phyloP scores from a whole-genome alignment of 345 rosid species.

The Excoecaria cochinchinensis region DNA sequence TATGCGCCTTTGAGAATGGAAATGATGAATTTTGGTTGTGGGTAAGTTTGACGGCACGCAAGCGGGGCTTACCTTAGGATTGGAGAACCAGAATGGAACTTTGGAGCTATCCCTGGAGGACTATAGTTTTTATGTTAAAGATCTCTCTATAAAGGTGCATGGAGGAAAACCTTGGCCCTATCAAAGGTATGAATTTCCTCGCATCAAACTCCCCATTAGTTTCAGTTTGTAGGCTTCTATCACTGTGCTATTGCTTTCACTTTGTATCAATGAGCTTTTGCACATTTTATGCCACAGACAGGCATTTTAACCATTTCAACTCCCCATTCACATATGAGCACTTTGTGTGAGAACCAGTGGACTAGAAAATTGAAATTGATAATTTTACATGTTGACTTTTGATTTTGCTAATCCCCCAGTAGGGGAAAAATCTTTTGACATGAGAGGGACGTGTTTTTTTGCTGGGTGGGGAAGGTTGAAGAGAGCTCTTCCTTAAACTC shows the following conservation, averaged over 20 bases:
- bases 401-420: neutral
- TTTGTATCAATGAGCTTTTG: too few relatives aligned
- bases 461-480: neutral
- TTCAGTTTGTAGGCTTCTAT: neutral
- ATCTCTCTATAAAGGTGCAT: slow-evolving; percentile 63
- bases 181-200: slow-evolving; percentile 65
- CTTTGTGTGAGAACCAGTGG: neutral
- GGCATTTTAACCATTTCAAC: too few relatives aligned
- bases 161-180: slow-evolving; percentile 99
- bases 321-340: neutral
- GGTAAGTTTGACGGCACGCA: slow-evolving; percentile 98
- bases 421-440: neutral
- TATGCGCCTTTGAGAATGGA: slow-evolving; percentile 40
- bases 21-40: slow-evolving; percentile 51
- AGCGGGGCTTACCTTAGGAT: slow-evolving; percentile 77
- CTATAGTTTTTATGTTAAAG: slow-evolving; percentile 76
- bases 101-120: slow-evolving; percentile 66
- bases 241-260: neutral
- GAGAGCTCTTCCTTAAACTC: neutral
- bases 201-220: neutral
- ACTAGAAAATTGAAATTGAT: neutral
- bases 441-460: neutral
- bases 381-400: neutral
- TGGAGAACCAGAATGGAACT: slow-evolving; percentile 72
- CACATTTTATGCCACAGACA: too few relatives aligned